phyloP scores from a whole-genome alignment of 306 rosid species.

The Bauhinia variegata region DNA sequence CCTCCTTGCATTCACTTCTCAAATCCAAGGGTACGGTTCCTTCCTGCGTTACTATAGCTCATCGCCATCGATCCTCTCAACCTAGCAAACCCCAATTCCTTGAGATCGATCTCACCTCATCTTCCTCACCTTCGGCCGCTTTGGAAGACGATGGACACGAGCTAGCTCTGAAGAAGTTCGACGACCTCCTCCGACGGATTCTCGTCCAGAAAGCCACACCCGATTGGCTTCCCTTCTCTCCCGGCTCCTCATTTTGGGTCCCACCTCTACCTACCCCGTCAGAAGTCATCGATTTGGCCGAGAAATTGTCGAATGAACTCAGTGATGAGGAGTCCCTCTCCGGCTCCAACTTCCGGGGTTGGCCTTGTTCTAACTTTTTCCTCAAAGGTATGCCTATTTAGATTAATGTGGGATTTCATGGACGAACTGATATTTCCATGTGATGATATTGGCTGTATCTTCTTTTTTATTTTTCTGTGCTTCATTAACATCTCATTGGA shows the following conservation, averaged over 20 bases:
- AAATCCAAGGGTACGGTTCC: not conserved
- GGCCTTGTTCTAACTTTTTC: slow-evolving; percentile 54
- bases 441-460: too few relatives aligned
- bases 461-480: too few relatives aligned
- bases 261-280: slow-evolving; percentile 52
- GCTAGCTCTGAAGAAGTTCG: slow-evolving; percentile 52
- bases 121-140: slow-evolving; percentile 31
- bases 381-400: slow-evolving; percentile 29
- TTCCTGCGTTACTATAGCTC: slow-evolving; percentile 1
- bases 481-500: too few relatives aligned
- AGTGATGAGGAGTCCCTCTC: slow-evolving; percentile 56
- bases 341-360: slow-evolving; percentile 49
- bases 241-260: slow-evolving; percentile 83
- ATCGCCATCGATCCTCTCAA: slow-evolving; percentile 39
- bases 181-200: slow-evolving; percentile 53
- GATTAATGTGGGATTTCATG: too few relatives aligned
- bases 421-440: too few relatives aligned
- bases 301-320: slow-evolving; percentile 40
- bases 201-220: slow-evolving; percentile 61
- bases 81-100: slow-evolving; percentile 40
- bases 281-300: slow-evolving; percentile 43
- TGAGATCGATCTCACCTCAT: slow-evolving; percentile 50
- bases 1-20: not conserved
- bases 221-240: slow-evolving; percentile 76
- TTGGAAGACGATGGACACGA: slow-evolving; percentile 40